These are phyloP conservation scores for Kwoniella europaea DNA, from an alignment of 768 basidiomycete species.

Conservation along the genomic window DNA sequence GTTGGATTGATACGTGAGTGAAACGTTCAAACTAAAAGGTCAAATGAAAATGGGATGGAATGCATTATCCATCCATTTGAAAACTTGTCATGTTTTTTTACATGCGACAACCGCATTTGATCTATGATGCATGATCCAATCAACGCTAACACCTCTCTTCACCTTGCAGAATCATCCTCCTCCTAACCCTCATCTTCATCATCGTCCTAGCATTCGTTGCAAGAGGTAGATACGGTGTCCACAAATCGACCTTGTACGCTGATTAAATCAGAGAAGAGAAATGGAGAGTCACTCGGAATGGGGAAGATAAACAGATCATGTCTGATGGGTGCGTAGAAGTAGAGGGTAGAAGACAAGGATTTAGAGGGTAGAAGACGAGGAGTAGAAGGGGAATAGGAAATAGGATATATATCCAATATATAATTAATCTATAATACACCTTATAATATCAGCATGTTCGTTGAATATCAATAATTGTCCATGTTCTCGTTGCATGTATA, in stretches of 20 bases:
- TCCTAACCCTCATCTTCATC: slow-evolving; percentile 50
- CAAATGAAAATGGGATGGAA: neutral
- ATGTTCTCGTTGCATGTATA: neutral
- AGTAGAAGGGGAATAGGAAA: too few relatives aligned
- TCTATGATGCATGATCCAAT: neutral
- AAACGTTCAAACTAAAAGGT: too few relatives aligned
- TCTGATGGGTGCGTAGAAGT: neutral
- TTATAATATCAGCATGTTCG: neutral
- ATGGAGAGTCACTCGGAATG: too few relatives aligned
- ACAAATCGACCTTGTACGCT: slow-evolving; percentile 43
- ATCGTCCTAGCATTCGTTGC: slow-evolving; percentile 49
- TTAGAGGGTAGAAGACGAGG: too few relatives aligned
- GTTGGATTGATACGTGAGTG: slow-evolving; percentile 55
- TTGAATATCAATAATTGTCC: too few relatives aligned
- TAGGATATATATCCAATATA: neutral
- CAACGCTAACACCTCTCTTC: neutral
- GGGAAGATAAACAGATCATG: neutral
- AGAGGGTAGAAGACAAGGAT: neutral
- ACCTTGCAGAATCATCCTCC: slow-evolving; percentile 53
- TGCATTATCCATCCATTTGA: neutral
- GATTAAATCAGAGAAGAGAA: slow-evolving; percentile 21
- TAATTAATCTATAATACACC: neutral
- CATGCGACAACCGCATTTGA: neutral
- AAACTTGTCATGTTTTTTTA: neutral
- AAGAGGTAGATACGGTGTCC: slow-evolving; percentile 43